Conservation (phyloP, 257 asterid species). For the Cruciata laevipes region DNA sequence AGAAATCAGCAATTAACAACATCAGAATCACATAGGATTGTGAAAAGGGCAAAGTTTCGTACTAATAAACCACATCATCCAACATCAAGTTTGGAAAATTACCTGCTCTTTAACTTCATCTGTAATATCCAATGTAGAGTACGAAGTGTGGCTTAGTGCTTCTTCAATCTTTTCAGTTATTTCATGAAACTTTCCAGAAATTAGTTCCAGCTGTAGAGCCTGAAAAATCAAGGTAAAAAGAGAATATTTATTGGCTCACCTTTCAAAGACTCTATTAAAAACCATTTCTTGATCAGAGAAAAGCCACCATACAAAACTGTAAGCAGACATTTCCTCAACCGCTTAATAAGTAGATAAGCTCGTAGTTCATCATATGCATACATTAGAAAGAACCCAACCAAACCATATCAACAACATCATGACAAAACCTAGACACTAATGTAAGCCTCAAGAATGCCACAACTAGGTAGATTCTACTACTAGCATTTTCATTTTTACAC, state of each 20-base stretch:
- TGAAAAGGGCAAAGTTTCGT: no score
- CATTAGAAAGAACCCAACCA: neutral
- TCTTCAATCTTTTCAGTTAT: slow-evolving; percentile 67
- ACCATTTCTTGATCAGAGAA: neutral
- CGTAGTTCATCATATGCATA: neutral
- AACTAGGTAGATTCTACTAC: neutral
- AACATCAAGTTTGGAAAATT: slow-evolving; percentile 8
- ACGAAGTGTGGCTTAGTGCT: slow-evolving; percentile 64
- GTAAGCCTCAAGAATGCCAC: neutral
- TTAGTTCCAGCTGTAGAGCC: slow-evolving; percentile 75
- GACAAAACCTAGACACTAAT: neutral
- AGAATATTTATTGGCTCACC: neutral
- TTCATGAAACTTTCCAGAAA: slow-evolving; percentile 50
- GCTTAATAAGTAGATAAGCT: neutral
- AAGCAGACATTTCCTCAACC: neutral
- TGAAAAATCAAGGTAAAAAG: slow-evolving; percentile 20
- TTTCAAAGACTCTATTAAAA: neutral
- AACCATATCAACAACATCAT: neutral
- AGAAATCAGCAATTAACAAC: neutral
- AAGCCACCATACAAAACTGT: neutral
- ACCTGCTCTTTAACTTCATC: slow-evolving; percentile 99
- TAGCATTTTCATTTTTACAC: neutral
- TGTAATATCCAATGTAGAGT: slow-evolving; percentile 54
- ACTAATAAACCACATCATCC: neutral
- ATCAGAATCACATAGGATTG: neutral